Percentiles rank a stretch among this genome's conserved stretches.
Evolutionary conservation across 495 filamentous ascomycete genomes (phyloP).

Genomic region (Penicillium flavigenum): DNA sequence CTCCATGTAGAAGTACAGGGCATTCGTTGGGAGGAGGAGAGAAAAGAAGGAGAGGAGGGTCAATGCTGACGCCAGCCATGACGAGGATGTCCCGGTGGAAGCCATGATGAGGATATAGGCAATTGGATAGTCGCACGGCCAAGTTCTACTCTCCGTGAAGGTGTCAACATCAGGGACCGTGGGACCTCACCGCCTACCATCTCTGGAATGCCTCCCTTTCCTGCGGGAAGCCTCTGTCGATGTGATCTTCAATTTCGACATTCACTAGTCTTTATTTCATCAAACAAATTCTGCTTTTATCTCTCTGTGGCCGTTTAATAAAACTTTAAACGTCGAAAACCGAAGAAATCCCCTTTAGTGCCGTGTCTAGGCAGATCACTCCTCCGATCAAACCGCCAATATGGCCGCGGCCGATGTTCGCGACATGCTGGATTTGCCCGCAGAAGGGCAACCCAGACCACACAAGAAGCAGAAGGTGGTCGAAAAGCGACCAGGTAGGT

Average conservation of each 20-base stretch:
- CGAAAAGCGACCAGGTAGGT: constrained; percentile 65
- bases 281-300: constrained; percentile 1
- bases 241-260: constrained; percentile 20
- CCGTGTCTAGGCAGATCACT: constrained; percentile 8
- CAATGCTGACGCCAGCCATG: constrained; percentile 43
- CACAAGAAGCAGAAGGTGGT: constrained; percentile 76
- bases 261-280: constrained; percentile 7
- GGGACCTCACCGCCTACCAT: constrained; percentile 25
- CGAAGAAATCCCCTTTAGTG: background rate
- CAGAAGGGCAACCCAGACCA: constrained; percentile 59
- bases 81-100: constrained; percentile 34
- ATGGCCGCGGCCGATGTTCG: constrained; percentile 82
- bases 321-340: background rate
- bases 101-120: constrained; percentile 29
- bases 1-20: constrained; percentile 96
- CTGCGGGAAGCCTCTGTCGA: constrained; percentile 20
- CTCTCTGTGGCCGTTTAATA: background rate
- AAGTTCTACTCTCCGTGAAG: constrained; percentile 18
- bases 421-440: constrained; percentile 83
- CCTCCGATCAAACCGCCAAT: constrained; percentile 22
- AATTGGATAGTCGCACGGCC: constrained; percentile 18
- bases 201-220: constrained; percentile 20
- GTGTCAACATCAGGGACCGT: constrained; percentile 21
- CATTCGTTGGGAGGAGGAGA: constrained; percentile 62
- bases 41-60: constrained; percentile 42